Evolutionary conservation across 1,284 basidiomycete genomes (phyloP).

Genomic region (Puccinia hordei): DNA sequence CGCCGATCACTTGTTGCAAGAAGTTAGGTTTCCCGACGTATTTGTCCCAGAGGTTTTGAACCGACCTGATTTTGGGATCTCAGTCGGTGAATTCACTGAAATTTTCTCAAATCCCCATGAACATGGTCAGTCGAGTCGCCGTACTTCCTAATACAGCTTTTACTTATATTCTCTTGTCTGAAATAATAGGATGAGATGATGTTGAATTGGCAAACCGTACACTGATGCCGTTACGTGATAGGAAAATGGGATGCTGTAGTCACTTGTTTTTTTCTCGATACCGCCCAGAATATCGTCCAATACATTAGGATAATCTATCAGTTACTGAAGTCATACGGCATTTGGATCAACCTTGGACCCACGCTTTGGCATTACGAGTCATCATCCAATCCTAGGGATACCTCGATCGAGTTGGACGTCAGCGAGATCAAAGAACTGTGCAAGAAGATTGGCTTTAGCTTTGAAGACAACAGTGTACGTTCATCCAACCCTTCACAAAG

Average conservation of each 20-base stretch:
- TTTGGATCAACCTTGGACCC: conserved; percentile 67
- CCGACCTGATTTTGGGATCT: conserved; percentile 72
- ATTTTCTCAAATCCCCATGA: conserved; percentile 70
- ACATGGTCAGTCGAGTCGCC: conserved; percentile 59
- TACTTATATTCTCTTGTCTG: not conserved
- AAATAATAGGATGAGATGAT: not conserved
- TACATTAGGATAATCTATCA: conserved; percentile 80
- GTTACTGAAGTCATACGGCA: conserved; percentile 75
- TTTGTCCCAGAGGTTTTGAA: conserved; percentile 71
- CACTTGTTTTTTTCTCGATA: conserved; percentile 98
- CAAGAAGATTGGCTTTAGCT: conserved; percentile 28
- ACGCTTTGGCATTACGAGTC: conserved; percentile 90
- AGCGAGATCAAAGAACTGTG: conserved; percentile 34
- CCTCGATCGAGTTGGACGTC: conserved; percentile 43
- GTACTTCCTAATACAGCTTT: too few species aligned
- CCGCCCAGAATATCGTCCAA: conserved; percentile 87
- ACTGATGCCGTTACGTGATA: not conserved
- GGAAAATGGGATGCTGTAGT: conserved; percentile 84
- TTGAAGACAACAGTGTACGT: conserved; percentile 23
- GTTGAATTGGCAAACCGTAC: not conserved
- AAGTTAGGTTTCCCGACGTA: conserved; percentile 78
- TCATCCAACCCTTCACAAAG: not conserved
- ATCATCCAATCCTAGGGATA: conserved; percentile 28
- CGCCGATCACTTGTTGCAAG: conserved; percentile 67
- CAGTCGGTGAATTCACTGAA: conserved; percentile 91